Evolutionary conservation across 805 yeast species (phyloP).

Genomic region (Teunomyces barrocoloradensis): DNA sequence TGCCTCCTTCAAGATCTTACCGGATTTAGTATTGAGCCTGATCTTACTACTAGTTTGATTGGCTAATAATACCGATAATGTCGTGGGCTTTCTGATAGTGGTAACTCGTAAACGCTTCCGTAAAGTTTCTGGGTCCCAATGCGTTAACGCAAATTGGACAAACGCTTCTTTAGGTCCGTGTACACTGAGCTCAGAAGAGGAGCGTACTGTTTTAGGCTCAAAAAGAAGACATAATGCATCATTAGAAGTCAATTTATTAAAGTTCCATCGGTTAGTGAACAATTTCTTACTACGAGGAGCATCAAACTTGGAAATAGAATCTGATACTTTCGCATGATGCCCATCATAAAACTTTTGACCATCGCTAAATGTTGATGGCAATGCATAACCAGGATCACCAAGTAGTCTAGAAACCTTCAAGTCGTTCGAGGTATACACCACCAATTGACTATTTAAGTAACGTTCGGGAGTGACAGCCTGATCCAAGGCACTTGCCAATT

Average conservation of each 20-base stretch:
- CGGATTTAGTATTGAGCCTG: constrained; percentile 11
- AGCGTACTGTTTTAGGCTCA: constrained; percentile 29
- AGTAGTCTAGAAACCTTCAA: constrained; percentile 32
- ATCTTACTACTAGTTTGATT: constrained; percentile 7
- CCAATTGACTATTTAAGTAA: constrained; percentile 15
- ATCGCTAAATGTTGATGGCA: constrained; percentile 30
- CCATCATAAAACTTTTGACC: constrained; percentile 16
- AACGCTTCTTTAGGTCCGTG: constrained; percentile 21
- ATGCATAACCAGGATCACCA: constrained; percentile 27
- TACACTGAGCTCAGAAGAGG: constrained; percentile 16
- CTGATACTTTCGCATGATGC: constrained; percentile 33
- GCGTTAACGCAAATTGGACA: constrained; percentile 34
- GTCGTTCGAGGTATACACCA: constrained; percentile 29
- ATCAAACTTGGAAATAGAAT: constrained; percentile 29
- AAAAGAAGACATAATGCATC: constrained; percentile 31
- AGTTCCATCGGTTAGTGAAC: constrained; percentile 39
- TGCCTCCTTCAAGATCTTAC: constrained; percentile 24
- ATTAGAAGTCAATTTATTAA: constrained; percentile 18
- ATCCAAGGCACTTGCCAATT: constrained; percentile 16
- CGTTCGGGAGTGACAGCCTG: neutral
- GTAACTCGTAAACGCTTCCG: constrained; percentile 29
- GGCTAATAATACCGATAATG: constrained; percentile 17
- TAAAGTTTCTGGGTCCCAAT: constrained; percentile 19
- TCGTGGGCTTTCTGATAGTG: constrained; percentile 29
- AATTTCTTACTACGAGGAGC: constrained; percentile 28